A percentile compares a stretch with the other conserved stretches of the same genome.
Conservation (phyloP, 2,329 filamentous ascomycete species). For the Tolypocladium inflatum region DNA sequence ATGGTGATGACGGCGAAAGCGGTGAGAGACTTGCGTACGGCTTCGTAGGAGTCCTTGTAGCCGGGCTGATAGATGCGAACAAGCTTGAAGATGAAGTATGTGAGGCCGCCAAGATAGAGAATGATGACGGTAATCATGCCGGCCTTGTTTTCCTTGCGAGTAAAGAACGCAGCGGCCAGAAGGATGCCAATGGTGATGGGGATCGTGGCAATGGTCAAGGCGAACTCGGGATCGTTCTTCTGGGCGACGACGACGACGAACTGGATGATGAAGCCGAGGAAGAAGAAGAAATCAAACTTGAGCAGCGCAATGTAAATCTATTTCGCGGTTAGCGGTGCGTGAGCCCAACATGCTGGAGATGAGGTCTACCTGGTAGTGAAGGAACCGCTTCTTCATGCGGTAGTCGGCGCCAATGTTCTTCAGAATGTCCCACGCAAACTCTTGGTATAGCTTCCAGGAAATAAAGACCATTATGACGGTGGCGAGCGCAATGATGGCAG, state of each 20-base stretch:
- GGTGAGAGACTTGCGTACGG: conserved; percentile 77
- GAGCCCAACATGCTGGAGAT: neutral
- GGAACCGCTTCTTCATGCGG: conserved; percentile 90
- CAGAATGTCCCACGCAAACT: conserved; percentile 98
- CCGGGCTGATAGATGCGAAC: conserved; percentile 79
- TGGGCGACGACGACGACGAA: conserved; percentile 85
- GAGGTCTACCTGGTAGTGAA: conserved; percentile 77
- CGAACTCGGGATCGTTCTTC: conserved; percentile 64
- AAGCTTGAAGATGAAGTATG: conserved; percentile 97
- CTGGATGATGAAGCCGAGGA: conserved; percentile 95
- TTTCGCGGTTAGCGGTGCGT: conserved; percentile 8
- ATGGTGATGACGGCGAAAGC: conserved; percentile 93
- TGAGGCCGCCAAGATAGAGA: conserved; percentile 79
- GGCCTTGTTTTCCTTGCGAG: conserved; percentile 67
- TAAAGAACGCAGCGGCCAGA: conserved; percentile 74
- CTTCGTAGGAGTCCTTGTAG: conserved; percentile 53
- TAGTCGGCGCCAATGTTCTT: conserved; percentile 98
- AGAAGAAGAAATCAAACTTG: conserved; percentile 99
- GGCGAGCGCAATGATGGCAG: conserved; percentile 68
- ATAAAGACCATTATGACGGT: conserved; percentile 66
- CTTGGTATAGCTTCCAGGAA: conserved; percentile 93
- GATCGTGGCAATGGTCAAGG: conserved; percentile 79
- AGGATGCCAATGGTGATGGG: conserved; percentile 87
- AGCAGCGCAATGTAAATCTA: conserved; percentile 95
- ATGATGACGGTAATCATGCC: conserved; percentile 75